Conservation (phyloP, 495 filamentous ascomycete species). For the Saxophila tyrrhenica region DNA sequence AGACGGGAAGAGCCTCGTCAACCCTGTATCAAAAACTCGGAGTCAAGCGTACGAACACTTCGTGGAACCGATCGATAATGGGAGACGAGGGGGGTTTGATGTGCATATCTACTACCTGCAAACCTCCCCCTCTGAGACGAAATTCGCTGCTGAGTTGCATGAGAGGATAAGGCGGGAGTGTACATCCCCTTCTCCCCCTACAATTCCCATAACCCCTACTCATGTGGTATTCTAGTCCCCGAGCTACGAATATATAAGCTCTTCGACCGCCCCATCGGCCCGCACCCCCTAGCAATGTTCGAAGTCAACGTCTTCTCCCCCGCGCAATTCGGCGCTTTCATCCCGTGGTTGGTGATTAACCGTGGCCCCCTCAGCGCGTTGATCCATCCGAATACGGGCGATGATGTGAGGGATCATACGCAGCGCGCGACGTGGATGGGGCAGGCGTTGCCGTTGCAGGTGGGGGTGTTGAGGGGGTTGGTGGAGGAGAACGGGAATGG, state of each 20-base stretch:
- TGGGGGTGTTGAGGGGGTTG: constrained; percentile 43
- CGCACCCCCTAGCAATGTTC: constrained; percentile 80
- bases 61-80: constrained; percentile 27
- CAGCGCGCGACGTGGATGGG: constrained; percentile 77
- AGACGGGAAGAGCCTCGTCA: constrained; percentile 31
- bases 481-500: neutral
- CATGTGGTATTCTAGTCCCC: constrained; percentile 46
- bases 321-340: constrained; percentile 71
- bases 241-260: constrained; percentile 73
- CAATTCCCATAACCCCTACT: neutral
- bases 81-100: constrained; percentile 45
- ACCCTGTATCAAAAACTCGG: constrained; percentile 21
- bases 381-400: constrained; percentile 69
- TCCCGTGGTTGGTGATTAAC: constrained; percentile 75
- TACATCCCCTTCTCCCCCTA: constrained; percentile 27
- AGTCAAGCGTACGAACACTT: constrained; percentile 27
- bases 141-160: constrained; percentile 60
- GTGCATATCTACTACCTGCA: constrained; percentile 64
- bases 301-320: constrained; percentile 84
- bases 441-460: constrained; percentile 56
- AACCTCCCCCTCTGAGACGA: constrained; percentile 47
- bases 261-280: constrained; percentile 67
- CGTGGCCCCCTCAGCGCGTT: constrained; percentile 70
- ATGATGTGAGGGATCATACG: constrained; percentile 58
- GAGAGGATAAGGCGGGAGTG: constrained; percentile 73